Base-by-base conservation (phyloP, 1,284 basidiomycete genomes). In the Ganoderma resinaceum region DNA sequence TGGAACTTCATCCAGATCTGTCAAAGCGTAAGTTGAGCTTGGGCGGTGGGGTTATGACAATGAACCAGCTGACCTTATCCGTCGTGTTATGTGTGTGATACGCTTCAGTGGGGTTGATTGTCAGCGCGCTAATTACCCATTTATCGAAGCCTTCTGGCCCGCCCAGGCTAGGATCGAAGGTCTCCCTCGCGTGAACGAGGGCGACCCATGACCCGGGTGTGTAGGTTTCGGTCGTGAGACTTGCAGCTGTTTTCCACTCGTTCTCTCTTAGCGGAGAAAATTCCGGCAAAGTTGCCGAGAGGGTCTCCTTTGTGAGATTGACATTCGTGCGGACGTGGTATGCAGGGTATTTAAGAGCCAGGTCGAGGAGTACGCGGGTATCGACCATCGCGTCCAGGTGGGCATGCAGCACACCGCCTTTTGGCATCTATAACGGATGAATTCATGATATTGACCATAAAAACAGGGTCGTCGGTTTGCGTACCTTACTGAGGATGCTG, bases 1-100 rank as follows among this genome's bases (percentile, higher is more conserved):
- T 73, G 70, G 74, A 93, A 93, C 72, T 91, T 91, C 62, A 85
- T 76, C 91, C 91, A 93, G 60, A 93, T 93, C 91, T 92, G 23
- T 33, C 23, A 16, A 35, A 23, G 31, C 3, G 31, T 20, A 9
- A 8, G 8, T 53, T 14, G 20, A n/a, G 23, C 46, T 7, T 7
- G 23, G 46, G 23, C 46, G n/a, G 23, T 49, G 46, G 3, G 11
- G 3, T 3, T 59, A 40, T 49, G 6, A 46, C 18, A 18, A 40
- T 16, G 23, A 29, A 43, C 43, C 1, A 26, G 12, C 23, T 26
- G 11, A 88, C 91, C 84, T 91, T 91, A 3, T 82, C 80, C 3
- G 89, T 82, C 3, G 89, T 90, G 66, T 91, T 91, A 70, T 92
- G 88, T 0, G 89, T 92, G 9, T 83, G 82, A 72, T 93, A 92